These are phyloP conservation scores for Tripterygium wilfordii DNA, from an alignment of 177 flowering plant species.

Conservation along the genomic window DNA sequence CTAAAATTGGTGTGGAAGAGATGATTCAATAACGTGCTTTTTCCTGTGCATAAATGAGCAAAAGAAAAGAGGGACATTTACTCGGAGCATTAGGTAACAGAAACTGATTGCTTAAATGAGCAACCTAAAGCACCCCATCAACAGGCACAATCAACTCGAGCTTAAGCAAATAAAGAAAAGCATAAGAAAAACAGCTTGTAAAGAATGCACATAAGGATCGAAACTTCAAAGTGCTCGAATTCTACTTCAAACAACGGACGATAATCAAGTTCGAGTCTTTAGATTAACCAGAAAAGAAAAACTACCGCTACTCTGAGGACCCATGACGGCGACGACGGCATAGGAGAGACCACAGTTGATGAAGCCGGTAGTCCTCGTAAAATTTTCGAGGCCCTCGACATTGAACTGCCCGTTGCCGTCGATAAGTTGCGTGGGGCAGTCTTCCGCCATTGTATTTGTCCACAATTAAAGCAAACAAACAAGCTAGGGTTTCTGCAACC, in stretches of 20 bases:
- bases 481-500: no score
- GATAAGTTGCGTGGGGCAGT: conserved; percentile 48
- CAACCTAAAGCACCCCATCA: no score
- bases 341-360: conserved; percentile 55
- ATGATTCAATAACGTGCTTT: conserved; percentile 49
- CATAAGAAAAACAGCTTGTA: no score
- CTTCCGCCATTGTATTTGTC: conserved; percentile 21
- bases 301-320: conserved; percentile 69
- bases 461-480: no score
- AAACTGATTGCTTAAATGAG: no score
- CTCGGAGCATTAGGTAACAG: no score
- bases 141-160: no score
- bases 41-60: no score
- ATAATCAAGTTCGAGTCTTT: no score
- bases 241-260: background rate
- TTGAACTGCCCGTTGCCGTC: conserved; percentile 54
- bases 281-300: background rate
- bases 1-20: conserved; percentile 39
- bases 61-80: no score
- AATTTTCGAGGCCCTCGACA: conserved; percentile 39
- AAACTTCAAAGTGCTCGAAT: background rate
- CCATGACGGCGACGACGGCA: conserved; percentile 65
- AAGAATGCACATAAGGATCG: background rate
- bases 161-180: no score
- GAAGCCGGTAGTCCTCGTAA: conserved; percentile 31